These are phyloP conservation scores for Aspergillus sp. DNA, from an alignment of 2,329 filamentous ascomycete genomes.

Conservation along the genomic window DNA sequence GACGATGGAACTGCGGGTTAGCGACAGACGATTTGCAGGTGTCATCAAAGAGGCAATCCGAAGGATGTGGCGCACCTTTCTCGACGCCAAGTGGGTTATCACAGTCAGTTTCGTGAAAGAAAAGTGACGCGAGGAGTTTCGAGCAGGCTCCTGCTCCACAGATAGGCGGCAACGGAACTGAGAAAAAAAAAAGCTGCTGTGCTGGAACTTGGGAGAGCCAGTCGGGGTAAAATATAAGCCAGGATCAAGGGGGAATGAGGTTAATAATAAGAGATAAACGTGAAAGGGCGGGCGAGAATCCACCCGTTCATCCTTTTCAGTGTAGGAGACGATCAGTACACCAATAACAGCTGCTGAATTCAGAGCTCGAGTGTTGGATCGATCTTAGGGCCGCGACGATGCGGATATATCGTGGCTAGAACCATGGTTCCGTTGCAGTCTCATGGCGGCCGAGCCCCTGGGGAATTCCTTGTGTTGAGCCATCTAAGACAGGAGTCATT, in stretches of 20 bases:
- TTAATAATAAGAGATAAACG: slow-evolving; percentile 12
- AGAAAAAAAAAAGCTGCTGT: background rate
- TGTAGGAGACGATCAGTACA: background rate
- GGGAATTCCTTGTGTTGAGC: slow-evolving; percentile 3
- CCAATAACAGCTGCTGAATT: slow-evolving; percentile 12
- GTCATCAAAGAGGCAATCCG: slow-evolving; percentile 13
- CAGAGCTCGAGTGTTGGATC: slow-evolving; percentile 16
- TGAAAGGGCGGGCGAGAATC: slow-evolving; percentile 10
- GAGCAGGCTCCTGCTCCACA: slow-evolving; percentile 8
- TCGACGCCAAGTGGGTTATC: slow-evolving; percentile 19
- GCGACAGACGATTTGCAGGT: slow-evolving; percentile 11
- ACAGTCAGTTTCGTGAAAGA: slow-evolving; percentile 11
- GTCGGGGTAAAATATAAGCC: slow-evolving; percentile 12
- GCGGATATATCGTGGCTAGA: slow-evolving; percentile 12
- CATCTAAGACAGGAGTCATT: background rate
- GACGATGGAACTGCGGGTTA: slow-evolving; percentile 12
- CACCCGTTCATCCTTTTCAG: slow-evolving; percentile 9
- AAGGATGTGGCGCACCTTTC: slow-evolving; percentile 15
- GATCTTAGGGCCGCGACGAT: slow-evolving; percentile 2
- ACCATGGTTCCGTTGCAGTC: slow-evolving; percentile 11
- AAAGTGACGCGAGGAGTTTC: slow-evolving; percentile 17
- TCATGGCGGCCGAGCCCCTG: slow-evolving; percentile 7
- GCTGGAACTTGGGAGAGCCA: background rate
- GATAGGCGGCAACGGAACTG: slow-evolving; percentile 6
- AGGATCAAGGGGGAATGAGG: slow-evolving; percentile 13